phyloP scores from a whole-genome alignment of 2,329 filamentous ascomycete genomes.

The Colletotrichum truncatum region DNA sequence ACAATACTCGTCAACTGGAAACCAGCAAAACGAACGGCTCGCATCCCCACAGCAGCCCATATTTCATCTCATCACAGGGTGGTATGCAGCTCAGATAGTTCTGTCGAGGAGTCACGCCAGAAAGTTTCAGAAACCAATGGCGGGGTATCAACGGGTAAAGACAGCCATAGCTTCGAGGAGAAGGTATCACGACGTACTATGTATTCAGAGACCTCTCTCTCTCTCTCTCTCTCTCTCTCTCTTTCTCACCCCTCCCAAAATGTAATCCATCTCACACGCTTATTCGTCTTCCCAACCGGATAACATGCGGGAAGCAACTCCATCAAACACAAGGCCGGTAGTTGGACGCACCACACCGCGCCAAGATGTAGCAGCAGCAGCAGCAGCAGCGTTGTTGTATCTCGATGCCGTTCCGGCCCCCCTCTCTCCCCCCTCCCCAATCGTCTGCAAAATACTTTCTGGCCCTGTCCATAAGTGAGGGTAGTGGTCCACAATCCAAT shows the following conservation, averaged over 20 bases:
- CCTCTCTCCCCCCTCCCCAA: background rate
- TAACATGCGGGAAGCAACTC: background rate
- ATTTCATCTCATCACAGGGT: background rate
- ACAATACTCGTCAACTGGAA: background rate
- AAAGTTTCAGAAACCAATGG: background rate
- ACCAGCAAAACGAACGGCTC: constrained; percentile 4
- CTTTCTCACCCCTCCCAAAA: background rate
- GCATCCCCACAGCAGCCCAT: background rate
- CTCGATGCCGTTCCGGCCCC: background rate
- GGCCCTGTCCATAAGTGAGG: background rate
- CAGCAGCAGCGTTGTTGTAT: too few species aligned
- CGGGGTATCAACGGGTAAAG: background rate
- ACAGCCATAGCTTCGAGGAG: background rate
- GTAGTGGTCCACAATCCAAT: background rate
- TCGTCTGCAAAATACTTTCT: background rate
- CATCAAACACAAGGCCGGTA: background rate
- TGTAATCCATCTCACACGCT: background rate
- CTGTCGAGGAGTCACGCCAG: background rate
- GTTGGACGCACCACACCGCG: background rate
- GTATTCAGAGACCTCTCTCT: too few species aligned
- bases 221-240: too few species aligned
- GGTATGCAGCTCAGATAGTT: background rate
- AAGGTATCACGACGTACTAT: constrained; percentile 7
- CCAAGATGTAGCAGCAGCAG: background rate
- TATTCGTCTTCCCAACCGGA: background rate